A percentile compares a stretch with the other conserved stretches of the same genome.
Conservation (phyloP, 2,329 filamentous ascomycete genomes). For the Ophiognomonia clavigignenti-juglandacearum region DNA sequence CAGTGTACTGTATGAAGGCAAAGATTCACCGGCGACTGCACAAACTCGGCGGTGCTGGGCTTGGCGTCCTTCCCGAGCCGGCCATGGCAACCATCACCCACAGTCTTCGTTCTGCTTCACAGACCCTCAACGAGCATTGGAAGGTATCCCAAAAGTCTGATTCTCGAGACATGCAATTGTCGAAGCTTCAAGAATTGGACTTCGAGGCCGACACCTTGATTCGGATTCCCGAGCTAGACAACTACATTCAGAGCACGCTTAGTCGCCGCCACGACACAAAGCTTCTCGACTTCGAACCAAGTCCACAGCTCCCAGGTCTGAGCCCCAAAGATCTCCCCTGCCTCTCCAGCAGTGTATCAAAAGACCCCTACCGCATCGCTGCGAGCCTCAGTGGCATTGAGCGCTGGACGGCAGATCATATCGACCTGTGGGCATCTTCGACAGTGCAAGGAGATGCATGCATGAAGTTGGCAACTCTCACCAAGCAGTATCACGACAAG, state of each 20-base stretch:
- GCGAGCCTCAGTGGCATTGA: conserved; percentile 38
- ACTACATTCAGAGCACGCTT: conserved; percentile 1
- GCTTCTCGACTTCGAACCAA: neutral
- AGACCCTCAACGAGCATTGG: neutral
- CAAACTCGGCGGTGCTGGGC: conserved; percentile 28
- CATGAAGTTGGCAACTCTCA: conserved; percentile 22
- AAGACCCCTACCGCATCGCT: conserved; percentile 3
- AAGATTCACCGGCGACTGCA: conserved; percentile 38
- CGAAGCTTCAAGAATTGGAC: conserved; percentile 12
- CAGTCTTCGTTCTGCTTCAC: neutral
- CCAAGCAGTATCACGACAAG: conserved; percentile 28
- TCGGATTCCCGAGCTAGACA: conserved; percentile 11
- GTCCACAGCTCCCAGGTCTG: neutral
- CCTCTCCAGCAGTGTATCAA: conserved; percentile 7
- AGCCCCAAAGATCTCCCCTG: neutral
- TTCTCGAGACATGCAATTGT: conserved; percentile 1
- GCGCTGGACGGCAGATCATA: conserved; percentile 37
- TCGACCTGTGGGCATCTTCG: conserved; percentile 33
- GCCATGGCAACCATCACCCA: neutral
- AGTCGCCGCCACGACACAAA: neutral
- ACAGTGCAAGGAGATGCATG: conserved; percentile 23
- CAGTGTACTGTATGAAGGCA: conserved; percentile 34
- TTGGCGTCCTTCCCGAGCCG: neutral
- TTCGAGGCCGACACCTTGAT: conserved; percentile 18
- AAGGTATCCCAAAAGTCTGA: neutral